phyloP scores from a whole-genome alignment of 139 green algal genomes.

The Closterium sp. region DNA sequence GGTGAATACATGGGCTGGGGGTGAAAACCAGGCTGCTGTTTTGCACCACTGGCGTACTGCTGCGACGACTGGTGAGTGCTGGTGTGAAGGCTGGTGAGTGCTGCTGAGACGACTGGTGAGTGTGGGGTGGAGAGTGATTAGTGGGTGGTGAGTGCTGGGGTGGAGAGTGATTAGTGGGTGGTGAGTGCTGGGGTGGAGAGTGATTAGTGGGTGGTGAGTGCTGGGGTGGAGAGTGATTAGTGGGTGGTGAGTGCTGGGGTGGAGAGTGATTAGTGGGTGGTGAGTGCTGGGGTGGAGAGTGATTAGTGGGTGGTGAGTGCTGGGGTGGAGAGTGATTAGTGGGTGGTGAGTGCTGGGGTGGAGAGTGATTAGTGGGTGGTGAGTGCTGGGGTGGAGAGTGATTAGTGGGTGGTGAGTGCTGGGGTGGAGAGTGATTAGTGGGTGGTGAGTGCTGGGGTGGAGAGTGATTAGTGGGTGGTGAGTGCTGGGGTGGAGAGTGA shows the following conservation, averaged over 20 bases:
- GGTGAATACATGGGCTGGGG: neutral
- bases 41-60: slow-evolving; percentile 59
- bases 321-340: too few relatives aligned
- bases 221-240: slow-evolving; percentile 46
- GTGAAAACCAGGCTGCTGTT: slow-evolving; percentile 53
- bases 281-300: too few relatives aligned
- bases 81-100: too few relatives aligned
- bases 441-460: neutral
- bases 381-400: neutral
- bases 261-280: too few relatives aligned
- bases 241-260: too few relatives aligned
- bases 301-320: too few relatives aligned
- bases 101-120: slow-evolving; percentile 35
- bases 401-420: neutral
- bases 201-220: slow-evolving; percentile 46
- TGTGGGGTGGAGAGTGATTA: slow-evolving; percentile 6
- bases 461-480: neutral
- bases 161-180: slow-evolving; percentile 35
- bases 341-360: too few relatives aligned
- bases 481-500: slow-evolving; percentile 33
- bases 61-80: slow-evolving; percentile 33
- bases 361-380: too few relatives aligned
- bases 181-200: neutral
- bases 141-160: slow-evolving; percentile 41
- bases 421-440: neutral